Evolutionary conservation across 768 basidiomycete genomes (phyloP), one percentile per base, ranked within the genome.

Genomic region (Rhodotorula graminis): DNA sequence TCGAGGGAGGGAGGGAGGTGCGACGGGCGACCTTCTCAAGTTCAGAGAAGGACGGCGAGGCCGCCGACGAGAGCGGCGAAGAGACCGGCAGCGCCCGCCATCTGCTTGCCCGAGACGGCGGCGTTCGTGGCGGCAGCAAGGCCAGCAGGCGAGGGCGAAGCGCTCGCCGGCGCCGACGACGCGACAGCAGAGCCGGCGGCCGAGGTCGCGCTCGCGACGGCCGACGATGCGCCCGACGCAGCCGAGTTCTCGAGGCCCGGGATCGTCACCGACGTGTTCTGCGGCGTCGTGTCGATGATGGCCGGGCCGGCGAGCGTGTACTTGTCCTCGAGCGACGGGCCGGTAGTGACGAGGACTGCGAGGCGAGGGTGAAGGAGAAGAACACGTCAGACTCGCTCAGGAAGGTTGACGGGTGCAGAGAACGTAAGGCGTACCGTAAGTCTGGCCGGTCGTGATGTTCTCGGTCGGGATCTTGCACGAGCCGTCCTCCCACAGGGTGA

Each of bases 281-380:
- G 60, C 12, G 42, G 12, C 12, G 64, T 42, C 10, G 44, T 46
- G 60, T 58, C 46, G 57, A 75, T 49, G 52, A 71, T 57, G 31
- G 61, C 67, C 46, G 74, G 67, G 25, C 74, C 74, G 25, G 70
- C 74, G 27, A 75, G 27, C 56, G 63, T 52, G 27, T 42, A 59
- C 47, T 31, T 27, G 57, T 63, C 70, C 15, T 42, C 42, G 57
- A 75, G 53, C 11, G 64, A 65, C 27, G 70, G 74, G 1, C 70
- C 70, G 10, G 64, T 61, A 3, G 74, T 75, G 50, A 75, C 57
- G 49, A 69, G 2, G 60, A 71, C 61, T 59, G 58, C n/a, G 33
- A 23, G 64, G 50, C 37, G 37, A 5, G 37, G 5, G 37, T 9
- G 37, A 37, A 37, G 9, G 37, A 37, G 37, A n/a, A n/a, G n/a